phyloP scores from a whole-genome alignment of 2,329 filamentous ascomycete genomes.

The Pochonia chlamydosporia region DNA sequence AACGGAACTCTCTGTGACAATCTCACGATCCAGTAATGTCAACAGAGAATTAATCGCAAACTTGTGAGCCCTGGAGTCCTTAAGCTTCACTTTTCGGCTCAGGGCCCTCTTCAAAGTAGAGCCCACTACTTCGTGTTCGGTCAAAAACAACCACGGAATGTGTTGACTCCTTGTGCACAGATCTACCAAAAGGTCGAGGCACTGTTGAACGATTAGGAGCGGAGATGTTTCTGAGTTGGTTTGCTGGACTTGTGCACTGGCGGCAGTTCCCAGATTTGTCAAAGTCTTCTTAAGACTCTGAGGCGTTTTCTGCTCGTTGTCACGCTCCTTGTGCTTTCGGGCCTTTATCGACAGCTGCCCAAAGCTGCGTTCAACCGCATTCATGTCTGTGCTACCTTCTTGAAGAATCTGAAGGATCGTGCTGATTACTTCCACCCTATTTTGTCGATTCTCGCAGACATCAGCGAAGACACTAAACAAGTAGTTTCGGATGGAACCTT shows the following conservation, averaged over 20 bases:
- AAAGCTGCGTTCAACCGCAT: conserved; percentile 92
- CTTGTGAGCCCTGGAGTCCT: conserved; percentile 77
- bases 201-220: conserved; percentile 92
- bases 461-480: conserved; percentile 85
- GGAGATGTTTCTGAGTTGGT: conserved; percentile 86
- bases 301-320: conserved; percentile 64
- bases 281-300: conserved; percentile 71
- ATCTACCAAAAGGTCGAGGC: conserved; percentile 77
- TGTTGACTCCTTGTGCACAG: conserved; percentile 80
- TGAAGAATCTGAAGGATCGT: conserved; percentile 89
- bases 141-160: conserved; percentile 86
- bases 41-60: conserved; percentile 91
- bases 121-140: conserved; percentile 76
- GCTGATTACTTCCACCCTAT: conserved; percentile 87
- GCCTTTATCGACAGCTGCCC: conserved; percentile 87
- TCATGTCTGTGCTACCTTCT: conserved; percentile 89
- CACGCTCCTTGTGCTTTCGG: conserved; percentile 67
- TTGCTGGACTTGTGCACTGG: conserved; percentile 31
- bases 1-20: conserved; percentile 94
- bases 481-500: conserved; percentile 76
- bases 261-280: conserved; percentile 47
- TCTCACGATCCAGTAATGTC: conserved; percentile 80
- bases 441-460: conserved; percentile 94
- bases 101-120: conserved; percentile 70
- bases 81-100: conserved; percentile 80